Conservation (phyloP, 2,329 filamentous ascomycete genomes). For the Kalmusia sp. region DNA sequence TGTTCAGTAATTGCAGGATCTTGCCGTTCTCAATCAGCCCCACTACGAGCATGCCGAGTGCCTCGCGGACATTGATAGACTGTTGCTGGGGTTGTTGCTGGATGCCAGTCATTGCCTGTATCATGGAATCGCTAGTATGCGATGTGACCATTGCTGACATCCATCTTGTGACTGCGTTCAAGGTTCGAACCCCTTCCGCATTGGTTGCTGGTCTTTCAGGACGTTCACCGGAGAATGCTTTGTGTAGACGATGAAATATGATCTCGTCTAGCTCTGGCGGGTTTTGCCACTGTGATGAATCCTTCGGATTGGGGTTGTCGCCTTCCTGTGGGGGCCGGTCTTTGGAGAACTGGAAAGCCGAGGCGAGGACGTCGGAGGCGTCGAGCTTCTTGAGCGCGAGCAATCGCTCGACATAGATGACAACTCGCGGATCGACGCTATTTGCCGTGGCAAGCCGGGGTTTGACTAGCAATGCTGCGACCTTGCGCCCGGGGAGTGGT, state of each 20-base stretch:
- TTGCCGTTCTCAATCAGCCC: constrained; percentile 66
- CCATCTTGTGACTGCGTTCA: constrained; percentile 43
- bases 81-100: constrained; percentile 59
- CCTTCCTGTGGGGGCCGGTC: constrained; percentile 36
- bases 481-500: constrained; percentile 43
- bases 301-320: constrained; percentile 24
- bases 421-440: constrained; percentile 43
- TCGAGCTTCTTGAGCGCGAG: constrained; percentile 41
- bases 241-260: constrained; percentile 45
- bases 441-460: constrained; percentile 33
- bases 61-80: constrained; percentile 68
- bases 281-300: constrained; percentile 36
- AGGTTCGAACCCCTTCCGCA: constrained; percentile 37
- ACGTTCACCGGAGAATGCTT: constrained; percentile 37
- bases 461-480: constrained; percentile 43
- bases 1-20: constrained; percentile 62
- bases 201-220: constrained; percentile 39
- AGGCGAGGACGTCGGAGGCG: constrained; percentile 41
- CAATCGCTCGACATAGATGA: constrained; percentile 44
- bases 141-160: constrained; percentile 50
- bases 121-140: constrained; percentile 48
- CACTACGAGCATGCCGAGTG: constrained; percentile 69
- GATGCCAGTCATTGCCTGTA: constrained; percentile 48
- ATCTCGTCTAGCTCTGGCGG: constrained; percentile 47
- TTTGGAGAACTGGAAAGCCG: constrained; percentile 43